phyloP scores from a whole-genome alignment of 1,284 basidiomycete species.

The Kalmanozyma brasiliensis region DNA sequence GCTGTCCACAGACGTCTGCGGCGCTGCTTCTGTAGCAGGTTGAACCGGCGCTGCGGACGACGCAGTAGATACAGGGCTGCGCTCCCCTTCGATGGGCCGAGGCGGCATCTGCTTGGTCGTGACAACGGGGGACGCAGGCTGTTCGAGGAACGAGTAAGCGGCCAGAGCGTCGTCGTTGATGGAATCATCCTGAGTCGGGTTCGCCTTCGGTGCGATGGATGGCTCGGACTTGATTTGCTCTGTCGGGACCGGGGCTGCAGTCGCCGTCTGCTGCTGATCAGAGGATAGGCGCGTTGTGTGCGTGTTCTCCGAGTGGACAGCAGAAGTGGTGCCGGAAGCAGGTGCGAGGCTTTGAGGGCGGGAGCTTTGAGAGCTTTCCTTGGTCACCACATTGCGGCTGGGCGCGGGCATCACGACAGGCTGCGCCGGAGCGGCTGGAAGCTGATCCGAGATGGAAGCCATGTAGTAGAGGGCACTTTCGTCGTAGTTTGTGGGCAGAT shows the following conservation, averaged over 20 bases:
- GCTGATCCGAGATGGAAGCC: constrained; percentile 59
- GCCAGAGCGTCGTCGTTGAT: constrained; percentile 58
- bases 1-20: constrained; percentile 15
- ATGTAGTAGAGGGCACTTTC: constrained; percentile 63
- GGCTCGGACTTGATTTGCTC: constrained; percentile 10
- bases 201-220: constrained; percentile 1
- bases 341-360: constrained; percentile 41
- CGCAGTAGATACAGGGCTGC: constrained; percentile 10
- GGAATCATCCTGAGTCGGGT: constrained; percentile 30
- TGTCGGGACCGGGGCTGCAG: constrained; percentile 5
- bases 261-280: constrained; percentile 20
- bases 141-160: constrained; percentile 60
- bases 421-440: constrained; percentile 41
- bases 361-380: constrained; percentile 35
- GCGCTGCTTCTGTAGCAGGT: not conserved
- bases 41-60: constrained; percentile 1
- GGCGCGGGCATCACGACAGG: constrained; percentile 36
- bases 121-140: constrained; percentile 55
- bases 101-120: constrained; percentile 15
- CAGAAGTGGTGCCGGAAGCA: constrained; percentile 30
- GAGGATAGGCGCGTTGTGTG: constrained; percentile 36
- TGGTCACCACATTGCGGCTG: constrained; percentile 22
- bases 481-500: constrained; percentile 52
- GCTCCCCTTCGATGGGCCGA: constrained; percentile 11
- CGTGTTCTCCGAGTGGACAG: constrained; percentile 37